Base-by-base conservation (phyloP, 768 basidiomycete genomes). In the Pleurotus sapidus region DNA sequence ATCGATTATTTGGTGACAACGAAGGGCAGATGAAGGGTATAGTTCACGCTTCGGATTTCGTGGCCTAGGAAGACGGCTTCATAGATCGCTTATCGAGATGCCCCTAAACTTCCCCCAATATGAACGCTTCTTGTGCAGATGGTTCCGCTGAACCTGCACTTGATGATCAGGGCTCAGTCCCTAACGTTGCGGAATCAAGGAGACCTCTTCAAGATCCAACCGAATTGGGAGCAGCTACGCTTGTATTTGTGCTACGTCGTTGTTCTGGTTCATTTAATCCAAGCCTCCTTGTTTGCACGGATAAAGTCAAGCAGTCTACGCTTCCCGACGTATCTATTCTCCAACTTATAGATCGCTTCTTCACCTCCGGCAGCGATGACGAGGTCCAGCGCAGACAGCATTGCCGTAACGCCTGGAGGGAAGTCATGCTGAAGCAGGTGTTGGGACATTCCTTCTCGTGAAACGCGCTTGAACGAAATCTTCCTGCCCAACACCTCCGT, bases 381-480 rank as follows among this genome's bases (percentile, higher is more conserved):
- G 1, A 50, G 51, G 50, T 72, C 69, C 17, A 62, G 42, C 0
- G 38, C 24, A 2, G 62, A 46, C n/a, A 70, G 55, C 3, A 49
- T 46, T 11, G 57, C 57, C 3, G 64, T 67, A 27, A 65, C 60
- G 3, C 65, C 61, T 14, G 49, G 46, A 3, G 60, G 54, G 27
- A 66, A 38, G 1, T 68, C 69, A 4, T 62, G 43, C 2, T 56
- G 49, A 18, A 58, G 42, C 48, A 63, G 63, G 5, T 65, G 37
- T n/a, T 59, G 15, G 11, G 50, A 30, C n/a, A 46, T 57, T 30
- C 73, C 67, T 18, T 60, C 59, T 7, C 53, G 54, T 5, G 65
- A 40, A 17, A 72, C 27, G 5, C 56, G 58, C 46, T 47, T 64
- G 55, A 73, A 69, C 1, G 55, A 65, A 37, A 74, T 72, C 38